Base-by-base conservation (phyloP, 306 rosid genomes). In the Canavalia ensiformis region DNA sequence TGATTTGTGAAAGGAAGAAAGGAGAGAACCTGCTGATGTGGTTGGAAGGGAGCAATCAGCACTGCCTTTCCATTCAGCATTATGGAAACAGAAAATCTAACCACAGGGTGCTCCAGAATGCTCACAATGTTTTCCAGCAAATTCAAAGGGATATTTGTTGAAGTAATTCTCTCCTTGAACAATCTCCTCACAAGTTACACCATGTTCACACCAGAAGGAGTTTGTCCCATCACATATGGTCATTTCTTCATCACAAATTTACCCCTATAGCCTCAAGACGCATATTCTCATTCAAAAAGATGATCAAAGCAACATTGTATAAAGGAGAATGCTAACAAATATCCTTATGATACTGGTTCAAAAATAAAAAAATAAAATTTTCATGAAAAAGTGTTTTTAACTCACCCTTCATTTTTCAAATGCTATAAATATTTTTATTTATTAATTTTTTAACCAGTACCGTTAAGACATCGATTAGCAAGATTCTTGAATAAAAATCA, bases 151-250 rank as follows among this genome's bases (percentile, higher is more conserved):
- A 68, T 81, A 84, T 50, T 68, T 84, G 74, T 81, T 80, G n/a
- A 56, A 58, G 49, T 80, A 84, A 10, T 84, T 80, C 28, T 84
- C 88, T 47, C 85, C 83, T 63, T 84, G 79, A 52, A 75, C 82
- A 67, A 80, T 80, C 68, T 75, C 84, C 25, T 68, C 84, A 69
- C 88, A 84, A 62, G 29, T 62, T 45, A 57, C 82, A 4, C 88
- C 84, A 80, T 80, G 44, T 8, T 84, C 87, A 75, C 87, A 84
- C 87, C 84, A 84, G 66, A 79, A 84, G 11, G 84, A 80, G 51
- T 84, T 80, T 47, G 84, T 52, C 33, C 84, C 85, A 85, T 85
- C 88, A 76, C 88, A 85, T 83, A 71, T 81, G 11, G 25, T 80
- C 82, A 80, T 70, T 75, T 80, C 79, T 81, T 84, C 79, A 28